These are phyloP conservation scores for Pseudogymnoascus pannorum DNA, from an alignment of 2,329 filamentous ascomycete genomes.

Conservation along the genomic window DNA sequence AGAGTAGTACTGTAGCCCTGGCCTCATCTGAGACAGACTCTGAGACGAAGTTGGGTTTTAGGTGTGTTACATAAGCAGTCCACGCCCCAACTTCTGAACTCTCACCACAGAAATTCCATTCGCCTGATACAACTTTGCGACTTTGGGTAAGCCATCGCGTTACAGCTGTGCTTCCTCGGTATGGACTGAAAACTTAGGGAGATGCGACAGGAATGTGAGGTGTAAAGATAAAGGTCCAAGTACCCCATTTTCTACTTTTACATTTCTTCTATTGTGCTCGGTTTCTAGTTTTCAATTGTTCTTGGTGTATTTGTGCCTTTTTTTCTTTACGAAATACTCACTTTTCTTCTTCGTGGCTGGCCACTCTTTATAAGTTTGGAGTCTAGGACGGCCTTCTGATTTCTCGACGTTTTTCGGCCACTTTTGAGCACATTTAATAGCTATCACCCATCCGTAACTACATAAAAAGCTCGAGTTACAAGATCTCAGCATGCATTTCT, in stretches of 20 bases:
- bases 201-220: background rate
- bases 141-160: background rate
- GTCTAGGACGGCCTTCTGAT: background rate
- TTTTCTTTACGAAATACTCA: too few relatives aligned
- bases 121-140: background rate
- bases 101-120: background rate
- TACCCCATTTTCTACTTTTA: background rate
- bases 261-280: background rate
- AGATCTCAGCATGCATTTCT: conserved; percentile 8
- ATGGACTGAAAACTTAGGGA: background rate
- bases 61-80: background rate
- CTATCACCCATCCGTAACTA: background rate
- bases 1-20: background rate
- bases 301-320: too few relatives aligned
- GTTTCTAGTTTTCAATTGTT: background rate
- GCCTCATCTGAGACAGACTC: background rate
- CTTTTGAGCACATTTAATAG: background rate
- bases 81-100: background rate
- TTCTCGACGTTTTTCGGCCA: background rate
- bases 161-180: background rate
- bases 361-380: conserved; percentile 9
- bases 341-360: conserved; percentile 12
- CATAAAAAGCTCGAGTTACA: background rate
- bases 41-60: background rate
- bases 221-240: background rate